Evolutionary conservation across 345 rosid species (phyloP), one percentile per base, ranked within the genome.

Genomic region (Stellera chamaejasme): DNA sequence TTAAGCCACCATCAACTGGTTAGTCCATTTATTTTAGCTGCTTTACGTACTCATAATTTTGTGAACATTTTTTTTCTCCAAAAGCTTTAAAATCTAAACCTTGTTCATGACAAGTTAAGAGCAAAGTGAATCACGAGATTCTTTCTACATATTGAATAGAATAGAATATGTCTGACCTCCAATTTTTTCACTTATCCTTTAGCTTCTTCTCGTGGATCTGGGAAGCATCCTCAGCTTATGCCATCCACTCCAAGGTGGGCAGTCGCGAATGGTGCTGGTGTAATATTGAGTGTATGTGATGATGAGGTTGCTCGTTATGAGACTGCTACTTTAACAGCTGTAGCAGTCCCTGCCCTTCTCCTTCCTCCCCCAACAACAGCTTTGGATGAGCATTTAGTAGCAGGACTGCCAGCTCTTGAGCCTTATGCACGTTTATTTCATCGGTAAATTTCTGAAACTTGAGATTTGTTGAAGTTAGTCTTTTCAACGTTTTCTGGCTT

Each of bases 251-350:
- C 98, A 43, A 78, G 96, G 65, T 92, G 98, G 98, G 98, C 98
- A 16, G 96, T 92, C 65, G 98, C 98, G 50, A 92, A 92, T 72
- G 96, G 98, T 64, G 98, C 98, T 27, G 98, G 98, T 67, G 96
- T 92, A 19, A 92, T 92, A 58, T 69, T 92, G 63, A 92, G 98
- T 52, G 98, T 92, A 59, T 92, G 98, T 61, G 98, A 92, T 48
- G 98, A 92, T 50, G 98, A 92, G 80, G 95, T 92, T 66, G 82
- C 90, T 58, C 96, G 95, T 53, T 88, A 92, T 19, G 96, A 88
- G 73, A 88, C 98, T 63, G 87, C 96, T 50, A 84, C 96, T 48
- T 73, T 92, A 64, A 92, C 98, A 44, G 98, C 98, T 11, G 93
- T 67, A 60, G 93, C 98, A 67, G 98, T 92, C 43, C 98, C 96